A percentile compares a stretch with the other conserved stretches of the same genome.
Conservation (phyloP, 1,284 basidiomycete genomes). For the Austroboletus novae-zelandiae region DNA sequence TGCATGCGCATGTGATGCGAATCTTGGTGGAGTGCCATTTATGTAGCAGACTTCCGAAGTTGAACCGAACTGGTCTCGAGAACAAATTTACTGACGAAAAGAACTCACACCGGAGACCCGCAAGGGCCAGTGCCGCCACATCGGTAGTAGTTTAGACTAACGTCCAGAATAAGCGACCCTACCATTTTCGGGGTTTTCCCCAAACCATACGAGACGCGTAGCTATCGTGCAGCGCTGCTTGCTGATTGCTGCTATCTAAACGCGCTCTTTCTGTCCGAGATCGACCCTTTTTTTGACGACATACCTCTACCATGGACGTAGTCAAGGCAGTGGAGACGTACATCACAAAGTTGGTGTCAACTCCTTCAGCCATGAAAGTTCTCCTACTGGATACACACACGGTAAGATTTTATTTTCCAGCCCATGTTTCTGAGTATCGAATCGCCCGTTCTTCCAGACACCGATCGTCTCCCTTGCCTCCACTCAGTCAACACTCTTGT, state of each 20-base stretch:
- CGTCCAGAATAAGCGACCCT: not conserved
- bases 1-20: too few species aligned
- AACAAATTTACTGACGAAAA: too few species aligned
- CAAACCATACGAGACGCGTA: not conserved
- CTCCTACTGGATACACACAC: slow-evolving; percentile 94
- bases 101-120: too few species aligned
- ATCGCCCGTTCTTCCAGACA: slow-evolving; percentile 55
- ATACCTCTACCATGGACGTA: slow-evolving; percentile 73
- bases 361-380: slow-evolving; percentile 94
- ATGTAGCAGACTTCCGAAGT: too few species aligned
- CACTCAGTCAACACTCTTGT: slow-evolving; percentile 92
- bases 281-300: not conserved
- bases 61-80: too few species aligned
- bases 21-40: too few species aligned
- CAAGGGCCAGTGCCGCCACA: too few species aligned
- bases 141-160: too few species aligned
- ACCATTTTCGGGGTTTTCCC: not conserved
- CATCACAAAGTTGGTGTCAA: slow-evolving; percentile 86
- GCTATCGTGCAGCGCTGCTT: not conserved
- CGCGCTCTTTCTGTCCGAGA: not conserved
- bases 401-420: slow-evolving; percentile 43
- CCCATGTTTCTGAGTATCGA: slow-evolving; percentile 1
- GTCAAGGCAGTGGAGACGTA: slow-evolving; percentile 95
- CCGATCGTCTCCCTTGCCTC: slow-evolving; percentile 94
- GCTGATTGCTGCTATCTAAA: too few species aligned